Percentiles rank a stretch among this genome's conserved stretches.
These are phyloP conservation scores for Hygrophorus russula DNA, from an alignment of 768 basidiomycete genomes.

Conservation along the genomic window DNA sequence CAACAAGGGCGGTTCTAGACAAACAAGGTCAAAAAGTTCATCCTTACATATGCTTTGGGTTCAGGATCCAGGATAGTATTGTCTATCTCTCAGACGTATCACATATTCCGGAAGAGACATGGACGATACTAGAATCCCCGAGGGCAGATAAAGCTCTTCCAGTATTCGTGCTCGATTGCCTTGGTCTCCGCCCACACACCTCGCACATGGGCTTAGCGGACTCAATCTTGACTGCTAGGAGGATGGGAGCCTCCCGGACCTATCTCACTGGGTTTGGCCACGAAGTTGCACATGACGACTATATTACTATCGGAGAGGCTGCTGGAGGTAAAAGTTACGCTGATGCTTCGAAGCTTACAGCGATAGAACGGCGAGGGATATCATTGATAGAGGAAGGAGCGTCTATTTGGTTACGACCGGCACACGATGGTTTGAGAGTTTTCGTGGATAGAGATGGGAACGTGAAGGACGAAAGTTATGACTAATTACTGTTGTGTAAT, in stretches of 20 bases:
- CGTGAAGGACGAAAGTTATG: slow-evolving; percentile 46
- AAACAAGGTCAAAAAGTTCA: slow-evolving; percentile 17
- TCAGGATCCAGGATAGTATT: slow-evolving; percentile 53
- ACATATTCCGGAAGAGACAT: slow-evolving; percentile 63
- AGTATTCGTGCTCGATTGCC: slow-evolving; percentile 68
- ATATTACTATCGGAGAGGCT: slow-evolving; percentile 48
- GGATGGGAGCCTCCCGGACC: slow-evolving; percentile 47
- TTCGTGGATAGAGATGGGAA: slow-evolving; percentile 27
- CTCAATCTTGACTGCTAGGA: slow-evolving; percentile 42
- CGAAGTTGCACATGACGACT: slow-evolving; percentile 71
- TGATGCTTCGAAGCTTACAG: slow-evolving; percentile 18
- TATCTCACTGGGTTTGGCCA: slow-evolving; percentile 74
- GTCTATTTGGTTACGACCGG: slow-evolving; percentile 54
- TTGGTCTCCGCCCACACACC: slow-evolving; percentile 52
- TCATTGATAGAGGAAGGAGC: slow-evolving; percentile 36
- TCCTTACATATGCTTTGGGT: slow-evolving; percentile 63
- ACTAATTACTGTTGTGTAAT: no score
- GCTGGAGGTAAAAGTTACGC: slow-evolving; percentile 22
- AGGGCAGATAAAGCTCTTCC: slow-evolving; percentile 23
- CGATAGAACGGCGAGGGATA: slow-evolving; percentile 30
- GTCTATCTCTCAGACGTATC: slow-evolving; percentile 81
- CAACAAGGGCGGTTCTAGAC: slow-evolving; percentile 9
- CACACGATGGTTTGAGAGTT: slow-evolving; percentile 63
- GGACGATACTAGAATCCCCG: slow-evolving; percentile 33
- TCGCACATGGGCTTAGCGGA: slow-evolving; percentile 74